phyloP scores from a whole-genome alignment of 176 grass and related monocot genomes.

The Aechmea fasciata region DNA sequence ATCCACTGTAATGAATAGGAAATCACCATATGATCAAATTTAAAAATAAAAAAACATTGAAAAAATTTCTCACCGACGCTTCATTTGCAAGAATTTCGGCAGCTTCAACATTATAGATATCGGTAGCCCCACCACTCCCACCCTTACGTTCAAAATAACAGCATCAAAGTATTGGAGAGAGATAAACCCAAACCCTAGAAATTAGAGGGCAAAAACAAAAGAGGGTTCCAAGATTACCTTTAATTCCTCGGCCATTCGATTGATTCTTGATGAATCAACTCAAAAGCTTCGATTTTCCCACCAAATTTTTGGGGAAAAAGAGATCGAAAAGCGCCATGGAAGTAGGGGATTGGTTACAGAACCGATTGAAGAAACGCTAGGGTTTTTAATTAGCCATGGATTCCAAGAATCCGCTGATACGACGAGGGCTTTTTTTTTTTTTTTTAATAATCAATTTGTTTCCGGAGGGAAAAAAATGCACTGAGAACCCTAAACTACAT shows the following conservation, averaged over 20 bases:
- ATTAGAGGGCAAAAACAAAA: not conserved
- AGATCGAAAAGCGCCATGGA: too few relatives aligned
- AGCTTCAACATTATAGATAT: slow-evolving; percentile 69
- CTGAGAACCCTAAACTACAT: too few relatives aligned
- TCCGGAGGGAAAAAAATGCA: too few relatives aligned
- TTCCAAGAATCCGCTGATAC: too few relatives aligned
- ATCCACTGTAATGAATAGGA: too few relatives aligned
- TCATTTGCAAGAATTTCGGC: slow-evolving; percentile 73
- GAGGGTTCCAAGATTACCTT: not conserved
- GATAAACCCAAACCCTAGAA: not conserved
- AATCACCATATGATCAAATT: not conserved
- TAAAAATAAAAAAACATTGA: not conserved
- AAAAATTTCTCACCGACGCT: slow-evolving; percentile 43
- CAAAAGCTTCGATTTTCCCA: not conserved
- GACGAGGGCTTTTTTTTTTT: too few relatives aligned
- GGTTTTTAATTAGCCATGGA: too few relatives aligned
- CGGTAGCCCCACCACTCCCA: slow-evolving; percentile 1
- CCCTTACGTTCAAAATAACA: not conserved
- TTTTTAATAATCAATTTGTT: too few relatives aligned
- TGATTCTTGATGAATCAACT: not conserved
- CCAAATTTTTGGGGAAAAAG: too few relatives aligned
- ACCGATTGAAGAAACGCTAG: too few relatives aligned
- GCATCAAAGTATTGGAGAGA: not conserved
- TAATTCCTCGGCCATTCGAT: not conserved
- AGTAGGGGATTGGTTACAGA: too few relatives aligned